Evolutionary conservation across 2,329 filamentous ascomycete genomes (phyloP), one percentile per base, ranked within the genome.

Genomic region (Endocalyx cinctus): DNA sequence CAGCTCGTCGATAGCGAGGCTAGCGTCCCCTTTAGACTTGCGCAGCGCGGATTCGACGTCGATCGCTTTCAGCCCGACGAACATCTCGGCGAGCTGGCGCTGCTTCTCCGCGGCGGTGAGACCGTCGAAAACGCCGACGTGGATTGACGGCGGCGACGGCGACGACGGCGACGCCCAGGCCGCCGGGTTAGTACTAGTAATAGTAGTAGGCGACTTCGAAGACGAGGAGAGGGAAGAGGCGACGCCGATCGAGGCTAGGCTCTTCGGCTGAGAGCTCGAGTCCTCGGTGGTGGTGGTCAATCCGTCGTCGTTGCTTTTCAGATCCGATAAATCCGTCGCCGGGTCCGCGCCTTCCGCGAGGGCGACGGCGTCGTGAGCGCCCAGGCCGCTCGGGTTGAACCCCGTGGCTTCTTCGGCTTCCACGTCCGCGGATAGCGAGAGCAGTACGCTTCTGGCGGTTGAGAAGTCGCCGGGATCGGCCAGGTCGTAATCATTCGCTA

Each of bases 351-450:
- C 17, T 17, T 37, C 35, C 23, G 41, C 43, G 25, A 49, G 43
- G 27, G 46, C 47, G 13, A 46, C 33, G 13, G 42, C 19, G 10
- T 41, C 41, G 35, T 50, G 48, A 10, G 70, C 73, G 17, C 79
- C 74, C 17, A 82, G 76, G 3, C 84, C 87, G 19, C 84, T 87
- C 0, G 85, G 77, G 45, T 92, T 87, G 52, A 94, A 94, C 0
- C 79, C 80, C 8, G 77, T 79, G 12, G 79, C 74, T 51, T 92
- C 85, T 54, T 92, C 83, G 2, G 64, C 60, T 0, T 66, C 55
- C 1, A 84, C 87, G 37, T 73, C 66, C 18, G 75, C 64, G 32
- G 82, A 83, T 11, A 96, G 62, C 1, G 62, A 58, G n/a, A 83
- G 69, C 1, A 96, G 67, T 1, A 73, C 69, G n/a, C 63, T 54